Evolutionary conservation across 2,329 filamentous ascomycete species (phyloP).

Genomic region (Plenodomus biglobosus): DNA sequence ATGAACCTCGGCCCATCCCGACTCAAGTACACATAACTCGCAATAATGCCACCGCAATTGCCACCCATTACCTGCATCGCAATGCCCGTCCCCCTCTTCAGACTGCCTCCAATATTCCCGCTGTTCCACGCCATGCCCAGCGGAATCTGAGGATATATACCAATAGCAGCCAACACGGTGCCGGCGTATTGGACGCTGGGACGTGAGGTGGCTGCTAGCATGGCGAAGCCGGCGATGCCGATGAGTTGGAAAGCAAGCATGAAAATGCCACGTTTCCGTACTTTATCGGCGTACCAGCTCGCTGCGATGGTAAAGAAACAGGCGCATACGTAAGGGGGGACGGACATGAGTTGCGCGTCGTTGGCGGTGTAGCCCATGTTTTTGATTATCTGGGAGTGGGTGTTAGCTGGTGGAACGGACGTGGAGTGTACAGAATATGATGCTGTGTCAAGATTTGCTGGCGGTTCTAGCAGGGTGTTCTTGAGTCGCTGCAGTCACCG

Average conservation of each 20-base stretch:
- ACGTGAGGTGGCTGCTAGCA: constrained; percentile 32
- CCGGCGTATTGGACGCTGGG: constrained; percentile 39
- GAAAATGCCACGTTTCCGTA: constrained; percentile 36
- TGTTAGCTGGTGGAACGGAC: constrained; percentile 5
- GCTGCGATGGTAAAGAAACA: constrained; percentile 40
- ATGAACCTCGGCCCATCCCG: constrained; percentile 50
- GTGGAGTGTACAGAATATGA: no score
- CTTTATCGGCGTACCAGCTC: constrained; percentile 33
- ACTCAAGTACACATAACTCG: constrained; percentile 53
- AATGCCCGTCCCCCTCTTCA: constrained; percentile 59
- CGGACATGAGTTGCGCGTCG: constrained; percentile 43
- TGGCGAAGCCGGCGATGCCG: constrained; percentile 57
- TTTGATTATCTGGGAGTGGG: constrained; percentile 60
- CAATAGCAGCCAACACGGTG: constrained; percentile 41
- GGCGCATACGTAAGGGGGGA: constrained; percentile 62
- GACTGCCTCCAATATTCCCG: constrained; percentile 58
- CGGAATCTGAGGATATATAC: constrained; percentile 59
- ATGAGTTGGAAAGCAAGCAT: constrained; percentile 37
- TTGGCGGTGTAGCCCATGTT: constrained; percentile 61
- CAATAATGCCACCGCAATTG: constrained; percentile 73
- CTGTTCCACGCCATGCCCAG: constrained; percentile 61
- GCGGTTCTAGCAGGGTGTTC: no score
- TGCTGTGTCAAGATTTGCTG: no score
- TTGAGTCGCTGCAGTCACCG: no score
- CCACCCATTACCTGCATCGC: constrained; percentile 59